phyloP scores from a whole-genome alignment of 2,329 filamentous ascomycete genomes.

The Endoconidiophora polonica region DNA sequence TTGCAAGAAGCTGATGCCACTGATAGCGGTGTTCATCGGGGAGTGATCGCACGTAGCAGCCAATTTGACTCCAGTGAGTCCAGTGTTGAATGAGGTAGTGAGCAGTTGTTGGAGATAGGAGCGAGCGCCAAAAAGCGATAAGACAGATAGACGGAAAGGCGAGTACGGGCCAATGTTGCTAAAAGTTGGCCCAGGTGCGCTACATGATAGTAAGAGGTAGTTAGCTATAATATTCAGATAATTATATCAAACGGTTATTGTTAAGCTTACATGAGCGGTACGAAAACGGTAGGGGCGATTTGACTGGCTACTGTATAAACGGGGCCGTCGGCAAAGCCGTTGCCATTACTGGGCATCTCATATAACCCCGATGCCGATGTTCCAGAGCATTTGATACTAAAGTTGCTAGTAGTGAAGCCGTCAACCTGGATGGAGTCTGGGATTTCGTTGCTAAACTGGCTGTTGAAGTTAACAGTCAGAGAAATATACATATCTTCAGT shows the following conservation, averaged over 20 bases:
- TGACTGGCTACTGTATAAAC: background rate
- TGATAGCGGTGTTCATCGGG: constrained; percentile 6
- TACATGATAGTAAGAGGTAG: background rate
- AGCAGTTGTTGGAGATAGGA: constrained; percentile 8
- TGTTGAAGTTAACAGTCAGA: background rate
- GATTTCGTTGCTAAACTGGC: background rate
- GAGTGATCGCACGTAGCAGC: constrained; percentile 3
- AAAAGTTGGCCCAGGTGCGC: background rate
- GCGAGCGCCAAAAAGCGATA: constrained; percentile 8
- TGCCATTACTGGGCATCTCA: constrained; percentile 8
- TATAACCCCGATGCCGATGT: constrained; percentile 6
- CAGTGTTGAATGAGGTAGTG: constrained; percentile 6
- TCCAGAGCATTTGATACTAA: constrained; percentile 7
- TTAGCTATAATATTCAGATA: background rate
- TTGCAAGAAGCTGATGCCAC: background rate
- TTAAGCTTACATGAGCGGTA: constrained; percentile 7
- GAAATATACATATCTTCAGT: constrained; percentile 6
- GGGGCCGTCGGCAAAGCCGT: constrained; percentile 5
- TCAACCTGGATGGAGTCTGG: background rate
- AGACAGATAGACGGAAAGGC: constrained; percentile 8
- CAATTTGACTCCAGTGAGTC: background rate
- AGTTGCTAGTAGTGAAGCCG: constrained; percentile 6
- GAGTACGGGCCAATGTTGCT: constrained; percentile 11
- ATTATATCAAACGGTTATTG: background rate
- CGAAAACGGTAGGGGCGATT: constrained; percentile 3